These are phyloP conservation scores for Discostella stelligera DNA, from an alignment of 352 stramenopile species.

Conservation along the genomic window DNA sequence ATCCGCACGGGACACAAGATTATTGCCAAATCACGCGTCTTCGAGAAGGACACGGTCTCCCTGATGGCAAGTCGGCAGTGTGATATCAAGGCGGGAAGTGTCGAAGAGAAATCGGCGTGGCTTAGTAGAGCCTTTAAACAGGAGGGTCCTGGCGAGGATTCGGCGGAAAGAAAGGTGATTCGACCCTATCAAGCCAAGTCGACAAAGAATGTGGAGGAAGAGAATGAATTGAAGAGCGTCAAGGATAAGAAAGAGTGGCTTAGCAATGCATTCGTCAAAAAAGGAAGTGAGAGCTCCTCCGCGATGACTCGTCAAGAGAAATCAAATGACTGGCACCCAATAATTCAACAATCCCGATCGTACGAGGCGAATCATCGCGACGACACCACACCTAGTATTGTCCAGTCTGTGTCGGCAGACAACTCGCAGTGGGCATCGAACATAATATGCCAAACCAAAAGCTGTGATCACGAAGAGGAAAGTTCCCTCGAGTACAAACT, in stretches of 20 bases:
- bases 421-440: neutral
- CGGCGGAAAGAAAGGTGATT: slow-evolving; percentile 32
- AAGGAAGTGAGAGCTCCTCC: neutral
- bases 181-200: slow-evolving; percentile 28
- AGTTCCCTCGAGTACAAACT: neutral
- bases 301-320: neutral
- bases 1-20: slow-evolving; percentile 61
- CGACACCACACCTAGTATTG: neutral
- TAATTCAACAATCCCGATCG: slow-evolving; percentile 6
- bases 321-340: neutral
- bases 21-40: slow-evolving; percentile 63
- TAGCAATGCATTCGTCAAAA: slow-evolving; percentile 37
- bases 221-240: slow-evolving; percentile 46
- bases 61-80: slow-evolving; percentile 13
- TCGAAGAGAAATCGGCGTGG: slow-evolving; percentile 57
- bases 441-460: neutral
- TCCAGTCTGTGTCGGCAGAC: neutral
- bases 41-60: slow-evolving; percentile 54
- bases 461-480: neutral
- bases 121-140: slow-evolving; percentile 52
- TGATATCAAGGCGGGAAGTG: slow-evolving; percentile 53
- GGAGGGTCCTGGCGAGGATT: slow-evolving; percentile 9
- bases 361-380: neutral
- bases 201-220: slow-evolving; percentile 18
- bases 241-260: slow-evolving; percentile 68